These are phyloP conservation scores for Leucaena leucocephala DNA, from an alignment of 306 rosid species.

Conservation along the genomic window DNA sequence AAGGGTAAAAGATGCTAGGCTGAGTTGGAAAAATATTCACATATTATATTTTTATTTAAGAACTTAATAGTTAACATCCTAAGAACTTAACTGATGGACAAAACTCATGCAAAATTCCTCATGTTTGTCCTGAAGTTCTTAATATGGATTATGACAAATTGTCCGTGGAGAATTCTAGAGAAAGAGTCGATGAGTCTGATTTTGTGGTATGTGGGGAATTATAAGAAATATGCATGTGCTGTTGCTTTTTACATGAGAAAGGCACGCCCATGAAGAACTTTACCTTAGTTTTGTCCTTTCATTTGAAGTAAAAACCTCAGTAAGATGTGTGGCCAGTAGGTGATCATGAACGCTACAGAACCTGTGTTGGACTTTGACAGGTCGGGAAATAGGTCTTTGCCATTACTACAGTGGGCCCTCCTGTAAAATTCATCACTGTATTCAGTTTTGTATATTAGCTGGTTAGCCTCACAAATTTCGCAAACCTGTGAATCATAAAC, in stretches of 20 bases:
- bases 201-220: neutral
- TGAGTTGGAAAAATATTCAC: neutral
- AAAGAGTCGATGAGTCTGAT: neutral
- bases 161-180: neutral
- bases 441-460: conserved; percentile 28
- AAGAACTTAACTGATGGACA: neutral
- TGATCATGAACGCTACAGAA: conserved; percentile 13
- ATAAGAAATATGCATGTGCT: neutral
- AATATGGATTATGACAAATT: neutral
- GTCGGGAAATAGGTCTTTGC: conserved; percentile 17
- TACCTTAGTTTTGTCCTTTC: neutral
- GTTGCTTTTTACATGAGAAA: neutral
- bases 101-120: neutral
- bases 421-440: conserved; percentile 16
- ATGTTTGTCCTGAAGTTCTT: neutral
- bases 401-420: conserved; percentile 25
- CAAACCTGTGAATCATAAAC: conserved; percentile 28
- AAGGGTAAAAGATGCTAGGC: too few species aligned
- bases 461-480: neutral
- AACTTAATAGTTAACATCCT: neutral
- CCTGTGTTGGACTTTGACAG: conserved; percentile 26
- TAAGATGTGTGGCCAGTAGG: neutral
- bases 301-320: neutral
- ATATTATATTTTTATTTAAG: neutral
- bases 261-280: neutral